A percentile compares a stretch with the other conserved stretches of the same genome.
Conservation (phyloP, 129 eudicot genomes). For the Chrysanthemum seticuspe region DNA sequence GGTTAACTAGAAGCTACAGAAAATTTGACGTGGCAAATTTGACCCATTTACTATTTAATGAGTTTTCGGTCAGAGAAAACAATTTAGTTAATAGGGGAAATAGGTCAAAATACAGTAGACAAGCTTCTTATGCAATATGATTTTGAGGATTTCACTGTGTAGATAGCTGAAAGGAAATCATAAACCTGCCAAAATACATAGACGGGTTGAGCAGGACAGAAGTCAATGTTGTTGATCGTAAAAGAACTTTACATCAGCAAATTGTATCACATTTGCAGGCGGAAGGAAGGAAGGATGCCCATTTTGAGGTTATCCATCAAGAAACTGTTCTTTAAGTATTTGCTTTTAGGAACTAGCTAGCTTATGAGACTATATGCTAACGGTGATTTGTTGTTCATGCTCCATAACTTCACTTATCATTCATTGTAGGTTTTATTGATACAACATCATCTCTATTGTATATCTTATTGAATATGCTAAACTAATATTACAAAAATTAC, state of each 20-base stretch:
- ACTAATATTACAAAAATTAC: slow-evolving; percentile 9
- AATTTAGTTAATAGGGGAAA: too few relatives aligned
- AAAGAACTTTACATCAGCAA: slow-evolving; percentile 11
- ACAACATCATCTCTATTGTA: slow-evolving; percentile 31
- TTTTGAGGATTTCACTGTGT: too few relatives aligned
- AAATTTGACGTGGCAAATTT: too few relatives aligned
- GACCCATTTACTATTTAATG: too few relatives aligned
- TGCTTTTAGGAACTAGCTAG: slow-evolving; percentile 14
- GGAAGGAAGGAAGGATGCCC: slow-evolving; percentile 8
- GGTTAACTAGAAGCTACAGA: too few relatives aligned
- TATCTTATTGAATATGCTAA: slow-evolving; percentile 29
- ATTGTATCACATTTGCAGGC: slow-evolving; percentile 19
- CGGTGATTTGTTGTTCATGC: slow-evolving; percentile 30
- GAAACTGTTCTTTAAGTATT: slow-evolving; percentile 24
- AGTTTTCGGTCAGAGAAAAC: too few relatives aligned
- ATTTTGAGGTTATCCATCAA: slow-evolving; percentile 15
- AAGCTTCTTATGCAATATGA: too few relatives aligned
- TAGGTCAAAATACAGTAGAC: too few relatives aligned
- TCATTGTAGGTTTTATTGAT: slow-evolving; percentile 20
- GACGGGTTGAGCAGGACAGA: background rate
- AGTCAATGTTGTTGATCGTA: slow-evolving; percentile 12
- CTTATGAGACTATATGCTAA: slow-evolving; percentile 25
- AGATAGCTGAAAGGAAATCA: too few relatives aligned
- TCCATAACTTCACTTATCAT: slow-evolving; percentile 17
- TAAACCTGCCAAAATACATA: too few relatives aligned